Percentiles rank a stretch among this genome's conserved stretches.
Evolutionary conservation across 1,284 basidiomycete genomes (phyloP).

Genomic region (Filobasidium uniguttulatum): DNA sequence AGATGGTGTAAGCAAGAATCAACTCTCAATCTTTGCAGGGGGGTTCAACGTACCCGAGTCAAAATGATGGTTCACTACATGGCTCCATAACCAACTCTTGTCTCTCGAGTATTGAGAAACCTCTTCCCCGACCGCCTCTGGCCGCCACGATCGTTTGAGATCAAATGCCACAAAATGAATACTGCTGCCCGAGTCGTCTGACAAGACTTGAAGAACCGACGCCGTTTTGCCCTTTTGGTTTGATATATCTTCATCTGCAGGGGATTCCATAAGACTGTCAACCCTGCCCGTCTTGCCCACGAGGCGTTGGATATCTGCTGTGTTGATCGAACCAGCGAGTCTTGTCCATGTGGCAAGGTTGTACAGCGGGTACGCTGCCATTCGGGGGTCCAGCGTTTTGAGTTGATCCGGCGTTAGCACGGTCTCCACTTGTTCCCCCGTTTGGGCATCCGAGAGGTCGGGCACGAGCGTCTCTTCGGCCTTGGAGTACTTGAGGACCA

Average conservation of each 20-base stretch:
- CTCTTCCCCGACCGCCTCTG: constrained; percentile 35
- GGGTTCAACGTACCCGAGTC: constrained; percentile 25
- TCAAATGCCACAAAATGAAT: constrained; percentile 30
- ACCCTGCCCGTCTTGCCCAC: constrained; percentile 23
- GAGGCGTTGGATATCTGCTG: constrained; percentile 22
- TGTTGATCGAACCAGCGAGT: constrained; percentile 23
- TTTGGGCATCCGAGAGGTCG: constrained; percentile 4
- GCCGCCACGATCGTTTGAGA: constrained; percentile 35
- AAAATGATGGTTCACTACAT: constrained; percentile 24
- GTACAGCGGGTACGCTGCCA: constrained; percentile 37
- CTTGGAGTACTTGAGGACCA: constrained; percentile 22
- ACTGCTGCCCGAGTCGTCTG: background rate
- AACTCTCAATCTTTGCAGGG: background rate
- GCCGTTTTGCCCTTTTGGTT: background rate
- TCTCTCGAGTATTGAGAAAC: constrained; percentile 35
- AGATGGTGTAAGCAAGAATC: background rate
- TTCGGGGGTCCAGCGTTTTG: constrained; percentile 28
- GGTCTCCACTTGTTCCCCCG: constrained; percentile 8
- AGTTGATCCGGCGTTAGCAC: constrained; percentile 33
- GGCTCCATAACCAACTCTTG: constrained; percentile 35
- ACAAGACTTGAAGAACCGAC: background rate
- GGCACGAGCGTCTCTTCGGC: constrained; percentile 17
- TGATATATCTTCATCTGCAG: constrained; percentile 12
- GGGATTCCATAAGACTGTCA: constrained; percentile 24
- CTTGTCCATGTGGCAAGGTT: constrained; percentile 27